Base-by-base conservation (phyloP, 345 rosid species). In the Lumnitzera littorea region DNA sequence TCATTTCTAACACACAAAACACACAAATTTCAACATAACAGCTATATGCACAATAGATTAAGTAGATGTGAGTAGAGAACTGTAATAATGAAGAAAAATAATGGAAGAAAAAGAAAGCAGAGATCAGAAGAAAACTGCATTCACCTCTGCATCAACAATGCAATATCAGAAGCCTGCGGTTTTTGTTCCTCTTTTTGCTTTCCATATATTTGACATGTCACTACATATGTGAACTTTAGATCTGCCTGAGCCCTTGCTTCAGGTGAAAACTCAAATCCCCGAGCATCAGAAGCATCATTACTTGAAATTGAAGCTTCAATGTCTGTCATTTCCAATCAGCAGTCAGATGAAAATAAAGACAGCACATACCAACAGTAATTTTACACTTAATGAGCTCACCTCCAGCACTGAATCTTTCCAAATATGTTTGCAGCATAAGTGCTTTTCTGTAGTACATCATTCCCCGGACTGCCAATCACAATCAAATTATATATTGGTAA, bases 361-460 rank as follows among this genome's bases (percentile, higher is more conserved):
- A 46, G 23, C 53, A 41, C 36, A 27, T 24, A 57, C 67, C 48
- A 53, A 63, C 62, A 27, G 61, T 20, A 24, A 31, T 63, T 48
- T 65, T 55, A 67, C 48, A n/a, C 20, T 55, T 58, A 36, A 68
- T 15, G 58, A 53, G 48, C 86, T 36, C 61, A 92, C 98, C 98
- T 81, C 86, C 82, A 58, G 75, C 64, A 56, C 70, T 67, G 64
- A 60, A 70, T 76, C 90, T 84, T 71, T 92, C 98, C 77, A 92
- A 72, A 77, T 84, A 86, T 49, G 84, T 68, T 61, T 87, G 98
- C 76, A 92, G 98, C 96, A 92, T 87, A 58, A 92, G 81, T 56
- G 98, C 97, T 70, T 90, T 92, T 74, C 98, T 87, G 55, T 92
- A 92, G 80, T 92, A 92, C 98, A 92, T 92, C 98, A 92, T 92